A percentile compares a stretch with the other conserved stretches of the same genome.
phyloP scores from a whole-genome alignment of 2,329 filamentous ascomycete genomes.

The Colletotrichum navitas region DNA sequence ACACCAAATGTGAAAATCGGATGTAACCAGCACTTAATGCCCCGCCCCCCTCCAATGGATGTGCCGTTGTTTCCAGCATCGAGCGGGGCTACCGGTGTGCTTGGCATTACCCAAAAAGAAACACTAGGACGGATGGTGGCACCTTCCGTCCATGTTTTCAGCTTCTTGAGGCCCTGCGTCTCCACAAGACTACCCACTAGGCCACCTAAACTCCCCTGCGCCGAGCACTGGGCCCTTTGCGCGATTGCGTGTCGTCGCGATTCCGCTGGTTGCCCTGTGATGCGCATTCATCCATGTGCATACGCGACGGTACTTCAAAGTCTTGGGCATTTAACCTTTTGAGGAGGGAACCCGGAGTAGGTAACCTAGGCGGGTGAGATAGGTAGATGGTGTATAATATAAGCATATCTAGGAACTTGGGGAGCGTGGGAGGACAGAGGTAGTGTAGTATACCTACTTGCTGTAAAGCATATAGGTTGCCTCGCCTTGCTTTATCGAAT shows the following conservation, averaged over 20 bases:
- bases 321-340: background rate
- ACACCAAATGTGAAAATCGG: background rate
- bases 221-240: conserved; percentile 22
- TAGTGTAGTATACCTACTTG: too few relatives aligned
- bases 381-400: background rate
- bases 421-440: background rate
- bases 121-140: conserved; percentile 5
- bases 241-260: conserved; percentile 30
- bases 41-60: background rate
- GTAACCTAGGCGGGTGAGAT: background rate
- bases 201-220: conserved; percentile 15
- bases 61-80: conserved; percentile 5
- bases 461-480: background rate
- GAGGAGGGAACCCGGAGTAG: background rate
- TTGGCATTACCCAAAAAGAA: background rate
- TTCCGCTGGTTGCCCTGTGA: conserved; percentile 19
- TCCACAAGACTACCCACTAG: conserved; percentile 17
- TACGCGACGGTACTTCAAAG: background rate
- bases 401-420: background rate
- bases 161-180: conserved; percentile 3
- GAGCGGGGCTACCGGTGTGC: conserved; percentile 4
- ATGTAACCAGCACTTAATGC: background rate
- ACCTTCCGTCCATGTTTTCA: background rate
- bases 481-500: background rate
- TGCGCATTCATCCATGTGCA: background rate